phyloP scores from a whole-genome alignment of 2,329 filamentous ascomycete genomes.

The Alternaria infectoria region DNA sequence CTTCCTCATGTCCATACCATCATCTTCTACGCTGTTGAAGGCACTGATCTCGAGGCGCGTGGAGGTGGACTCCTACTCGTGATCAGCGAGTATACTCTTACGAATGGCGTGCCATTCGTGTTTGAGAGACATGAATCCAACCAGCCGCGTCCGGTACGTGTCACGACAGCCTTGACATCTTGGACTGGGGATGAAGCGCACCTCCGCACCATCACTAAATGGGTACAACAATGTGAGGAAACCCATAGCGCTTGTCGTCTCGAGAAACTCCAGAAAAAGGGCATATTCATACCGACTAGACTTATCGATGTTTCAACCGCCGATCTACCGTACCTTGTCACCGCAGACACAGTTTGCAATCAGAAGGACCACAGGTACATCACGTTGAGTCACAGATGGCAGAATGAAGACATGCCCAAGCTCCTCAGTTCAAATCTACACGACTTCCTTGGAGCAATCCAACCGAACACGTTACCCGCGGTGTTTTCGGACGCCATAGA shows the following conservation, averaged over 20 bases:
- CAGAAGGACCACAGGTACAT: not conserved
- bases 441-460: accelerated
- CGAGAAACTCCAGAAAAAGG: accelerated
- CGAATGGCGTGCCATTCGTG: not conserved
- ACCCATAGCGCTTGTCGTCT: not conserved
- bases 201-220: not conserved
- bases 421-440: not conserved
- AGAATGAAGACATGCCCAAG: not conserved
- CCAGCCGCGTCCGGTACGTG: not conserved
- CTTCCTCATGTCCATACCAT: no score
- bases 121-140: accelerated
- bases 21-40: no score
- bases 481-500: not conserved
- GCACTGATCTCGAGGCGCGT: no score
- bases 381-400: not conserved
- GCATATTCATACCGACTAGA: not conserved
- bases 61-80: no score
- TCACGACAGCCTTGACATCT: not conserved
- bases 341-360: not conserved
- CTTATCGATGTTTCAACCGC: not conserved
- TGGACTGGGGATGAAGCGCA: not conserved
- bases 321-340: not conserved
- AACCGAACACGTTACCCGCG: not conserved
- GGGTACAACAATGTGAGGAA: not conserved
- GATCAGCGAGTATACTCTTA: not conserved